phyloP scores from a whole-genome alignment of 495 filamentous ascomycete genomes.

The Lasiosphaeris hirsuta region DNA sequence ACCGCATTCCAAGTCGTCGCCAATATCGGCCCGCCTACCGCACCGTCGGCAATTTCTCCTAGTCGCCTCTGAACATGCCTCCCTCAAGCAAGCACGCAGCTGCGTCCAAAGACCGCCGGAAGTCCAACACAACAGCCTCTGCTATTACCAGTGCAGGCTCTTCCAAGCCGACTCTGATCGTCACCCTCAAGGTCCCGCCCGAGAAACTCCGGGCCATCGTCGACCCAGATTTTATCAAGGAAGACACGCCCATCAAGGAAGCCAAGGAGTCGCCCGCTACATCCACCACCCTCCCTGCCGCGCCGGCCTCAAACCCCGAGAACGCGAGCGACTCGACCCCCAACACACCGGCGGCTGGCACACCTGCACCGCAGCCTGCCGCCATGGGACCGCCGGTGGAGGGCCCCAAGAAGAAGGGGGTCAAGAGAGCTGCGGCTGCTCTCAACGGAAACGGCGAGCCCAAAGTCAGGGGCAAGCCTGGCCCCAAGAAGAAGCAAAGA shows the following conservation, averaged over 20 bases:
- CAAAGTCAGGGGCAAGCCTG: conserved; percentile 79
- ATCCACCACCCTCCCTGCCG: conserved; percentile 26
- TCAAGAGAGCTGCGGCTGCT: conserved; percentile 42
- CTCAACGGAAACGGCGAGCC: conserved; percentile 48
- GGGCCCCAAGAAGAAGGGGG: conserved; percentile 58
- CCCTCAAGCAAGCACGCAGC: conserved; percentile 38
- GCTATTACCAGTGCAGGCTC: conserved; percentile 12
- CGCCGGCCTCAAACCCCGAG: conserved; percentile 37
- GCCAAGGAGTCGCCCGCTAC: conserved; percentile 31
- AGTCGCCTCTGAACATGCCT: conserved; percentile 30
- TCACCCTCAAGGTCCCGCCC: conserved; percentile 39
- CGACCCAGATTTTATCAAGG: conserved; percentile 39
- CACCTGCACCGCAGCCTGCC: conserved; percentile 39
- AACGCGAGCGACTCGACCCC: conserved; percentile 49
- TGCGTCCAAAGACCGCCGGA: conserved; percentile 46
- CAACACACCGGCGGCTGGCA: conserved; percentile 44
- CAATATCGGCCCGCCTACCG: conserved; percentile 14
- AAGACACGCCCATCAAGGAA: conserved; percentile 38
- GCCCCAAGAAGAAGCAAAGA: conserved; percentile 91
- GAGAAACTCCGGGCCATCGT: conserved; percentile 42
- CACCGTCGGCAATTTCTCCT: conserved; percentile 13
- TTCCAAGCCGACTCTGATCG: conserved; percentile 27
- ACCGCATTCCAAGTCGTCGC: neutral
- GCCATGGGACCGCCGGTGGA: conserved; percentile 54
- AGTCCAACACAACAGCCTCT: conserved; percentile 28